Evolutionary conservation across 2,329 filamentous ascomycete genomes (phyloP), one percentile per base, ranked within the genome.

Genomic region (Didymella segeticola): DNA sequence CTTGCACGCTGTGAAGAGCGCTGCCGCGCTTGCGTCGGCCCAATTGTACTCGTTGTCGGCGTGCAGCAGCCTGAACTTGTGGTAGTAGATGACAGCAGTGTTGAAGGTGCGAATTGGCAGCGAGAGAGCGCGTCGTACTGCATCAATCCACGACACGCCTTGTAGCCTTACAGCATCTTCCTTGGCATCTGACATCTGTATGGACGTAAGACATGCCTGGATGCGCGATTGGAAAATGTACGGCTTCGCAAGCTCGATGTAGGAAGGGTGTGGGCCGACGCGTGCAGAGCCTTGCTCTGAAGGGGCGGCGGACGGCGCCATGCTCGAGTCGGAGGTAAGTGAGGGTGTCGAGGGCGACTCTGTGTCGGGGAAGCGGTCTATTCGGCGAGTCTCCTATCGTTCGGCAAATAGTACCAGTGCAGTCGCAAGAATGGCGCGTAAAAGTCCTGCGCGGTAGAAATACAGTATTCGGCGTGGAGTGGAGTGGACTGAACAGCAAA

Each of bases 1-100:
- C 78, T 99, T 99, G 81, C 93, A 98, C 2, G 93, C 93, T 2
- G 93, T 90, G 69, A 98, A 93, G 8, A 99, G 80, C 20, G 91
- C 89, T 1, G 95, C 91, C 6, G 95, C 85, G 0, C 93, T 91
- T 1, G 91, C 93, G 71, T 98, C 93, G 78, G 80, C 76, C 70
- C 87, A 92, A 72, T 89, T 90, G 75, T 96, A 96, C 68, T 96
- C 92, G 61, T 81, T 86, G 63, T 93, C 91, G n/a, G 87, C 84
- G 68, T 96, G 92, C 38, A 89, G 85, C 46, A 98, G 83, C 26
- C 93, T 88, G 73, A 97, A 97, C 64, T 92, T 92, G 80, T 98
- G 93, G 71, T 93, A 99, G 73, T 96, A 96, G 14, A 90, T 87
- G 59, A 89, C 91, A 1, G 95, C 95, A 0, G 93, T 96, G 64